Conservation (phyloP, 169 alveolate genomes). For the Plasmodium ovale region DNA sequence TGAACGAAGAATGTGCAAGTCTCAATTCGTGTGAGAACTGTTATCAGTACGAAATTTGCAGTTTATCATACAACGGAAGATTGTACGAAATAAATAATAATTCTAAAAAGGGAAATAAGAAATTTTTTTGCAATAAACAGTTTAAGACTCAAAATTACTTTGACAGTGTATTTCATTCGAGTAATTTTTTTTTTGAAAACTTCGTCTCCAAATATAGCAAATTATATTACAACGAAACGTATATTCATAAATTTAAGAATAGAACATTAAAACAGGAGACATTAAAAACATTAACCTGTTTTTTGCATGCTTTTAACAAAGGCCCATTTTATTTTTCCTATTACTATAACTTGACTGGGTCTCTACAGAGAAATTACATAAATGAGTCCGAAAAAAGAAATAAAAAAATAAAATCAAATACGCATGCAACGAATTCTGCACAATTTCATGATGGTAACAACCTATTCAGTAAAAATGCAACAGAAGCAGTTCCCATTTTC, state of each 20-base stretch:
- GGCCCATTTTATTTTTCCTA: constrained; percentile 75
- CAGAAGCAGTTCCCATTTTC: constrained; percentile 1
- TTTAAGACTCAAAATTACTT: not conserved
- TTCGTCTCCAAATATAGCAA: not conserved
- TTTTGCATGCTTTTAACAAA: constrained; percentile 68
- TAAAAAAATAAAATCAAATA: not conserved
- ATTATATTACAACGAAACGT: constrained; percentile 36
- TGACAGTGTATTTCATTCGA: constrained; percentile 15
- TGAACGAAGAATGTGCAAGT: constrained; percentile 16
- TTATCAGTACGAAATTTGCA: constrained; percentile 37
- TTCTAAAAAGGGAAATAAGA: constrained; percentile 2
- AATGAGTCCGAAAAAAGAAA: constrained; percentile 12
- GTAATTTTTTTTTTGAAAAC: constrained; percentile 8
- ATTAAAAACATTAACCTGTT: constrained; percentile 30
- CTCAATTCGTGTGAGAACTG: constrained; percentile 1
- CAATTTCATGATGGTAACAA: not conserved
- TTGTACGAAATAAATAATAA: constrained; percentile 10
- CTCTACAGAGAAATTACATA: constrained; percentile 46
- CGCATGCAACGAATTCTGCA: not conserved
- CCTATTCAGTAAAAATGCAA: not conserved
- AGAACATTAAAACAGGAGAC: constrained; percentile 36
- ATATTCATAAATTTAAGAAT: constrained; percentile 59
- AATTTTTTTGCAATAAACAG: constrained; percentile 20
- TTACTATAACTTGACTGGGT: constrained; percentile 53
- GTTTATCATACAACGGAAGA: constrained; percentile 27